A percentile compares a stretch with the other conserved stretches of the same genome.
Evolutionary conservation across 2,329 filamentous ascomycete genomes (phyloP).

Genomic region (Ophiostoma perfectum): DNA sequence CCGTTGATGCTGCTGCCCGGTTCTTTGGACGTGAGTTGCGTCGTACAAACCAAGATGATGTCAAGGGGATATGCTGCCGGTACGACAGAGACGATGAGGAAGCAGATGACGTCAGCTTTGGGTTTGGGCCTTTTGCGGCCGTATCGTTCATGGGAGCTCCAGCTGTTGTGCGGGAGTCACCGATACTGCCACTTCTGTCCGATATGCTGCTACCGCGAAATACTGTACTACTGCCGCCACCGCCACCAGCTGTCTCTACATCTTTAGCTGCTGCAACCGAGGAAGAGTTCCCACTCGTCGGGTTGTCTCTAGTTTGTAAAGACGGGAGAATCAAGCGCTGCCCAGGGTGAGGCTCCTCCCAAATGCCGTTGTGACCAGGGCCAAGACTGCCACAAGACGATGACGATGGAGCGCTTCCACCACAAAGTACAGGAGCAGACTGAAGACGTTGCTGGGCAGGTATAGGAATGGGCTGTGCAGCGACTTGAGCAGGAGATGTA

Average conservation of each 20-base stretch:
- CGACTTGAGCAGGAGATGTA: conserved; percentile 24
- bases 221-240: conserved; percentile 7
- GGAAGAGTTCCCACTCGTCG: not conserved
- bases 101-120: conserved; percentile 7
- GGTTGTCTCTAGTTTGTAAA: conserved; percentile 25
- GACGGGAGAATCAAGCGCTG: conserved; percentile 33
- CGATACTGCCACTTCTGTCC: conserved; percentile 22
- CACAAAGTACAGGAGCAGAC: conserved; percentile 7
- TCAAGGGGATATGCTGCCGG: not conserved
- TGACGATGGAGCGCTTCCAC: not conserved
- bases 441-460: not conserved
- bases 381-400: not conserved
- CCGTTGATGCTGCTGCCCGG: not conserved
- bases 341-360: conserved; percentile 46
- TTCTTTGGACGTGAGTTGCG: conserved; percentile 4
- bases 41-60: conserved; percentile 1
- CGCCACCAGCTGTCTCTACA: not conserved
- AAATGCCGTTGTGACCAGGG: conserved; percentile 28
- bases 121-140: conserved; percentile 48
- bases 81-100: conserved; percentile 19
- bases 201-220: conserved; percentile 9
- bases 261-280: not conserved
- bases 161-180: conserved; percentile 13
- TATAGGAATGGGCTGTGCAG: conserved; percentile 10
- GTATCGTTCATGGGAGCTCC: conserved; percentile 34